Evolutionary conservation across 192 early-diverging fungal species (phyloP).

Genomic region (Coemansia sp.): DNA sequence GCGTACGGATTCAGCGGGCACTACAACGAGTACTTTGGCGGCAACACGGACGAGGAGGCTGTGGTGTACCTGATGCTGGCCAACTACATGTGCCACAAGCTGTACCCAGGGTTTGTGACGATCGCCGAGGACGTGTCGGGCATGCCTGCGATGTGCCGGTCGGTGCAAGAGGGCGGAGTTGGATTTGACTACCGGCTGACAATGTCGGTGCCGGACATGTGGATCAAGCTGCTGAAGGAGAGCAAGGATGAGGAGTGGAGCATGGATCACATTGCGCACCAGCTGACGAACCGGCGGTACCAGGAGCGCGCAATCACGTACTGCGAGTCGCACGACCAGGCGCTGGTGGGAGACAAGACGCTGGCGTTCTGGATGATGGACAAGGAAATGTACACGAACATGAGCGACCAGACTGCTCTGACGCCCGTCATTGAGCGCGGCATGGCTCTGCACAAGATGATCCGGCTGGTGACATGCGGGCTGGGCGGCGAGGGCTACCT

Average conservation of each 20-base stretch:
- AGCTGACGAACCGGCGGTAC: conserved; percentile 85
- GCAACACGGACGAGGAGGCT: conserved; percentile 75
- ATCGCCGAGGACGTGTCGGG: conserved; percentile 99
- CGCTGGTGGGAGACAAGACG: conserved; percentile 97
- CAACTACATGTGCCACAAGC: conserved; percentile 79
- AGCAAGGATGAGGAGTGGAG: conserved; percentile 89
- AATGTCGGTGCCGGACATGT: conserved; percentile 99
- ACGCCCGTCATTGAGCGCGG: conserved; percentile 96
- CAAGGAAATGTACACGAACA: conserved; percentile 97
- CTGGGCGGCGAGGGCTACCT: conserved; percentile 97
- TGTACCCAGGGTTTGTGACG: conserved; percentile 82
- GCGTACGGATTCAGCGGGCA: conserved; percentile 90
- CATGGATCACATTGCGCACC: conserved; percentile 83
- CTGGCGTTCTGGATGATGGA: conserved; percentile 99
- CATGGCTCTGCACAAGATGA: conserved; percentile 95
- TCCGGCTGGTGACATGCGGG: conserved; percentile 83
- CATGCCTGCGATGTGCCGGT: conserved; percentile 94
- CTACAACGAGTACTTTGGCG: conserved; percentile 94
- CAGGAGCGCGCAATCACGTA: conserved; percentile 96
- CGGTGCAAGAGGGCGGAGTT: conserved; percentile 81
- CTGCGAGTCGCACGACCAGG: conserved; percentile 97
- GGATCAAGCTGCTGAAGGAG: conserved; percentile 98
- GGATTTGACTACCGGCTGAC: conserved; percentile 97
- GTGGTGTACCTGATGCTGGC: conserved; percentile 91
- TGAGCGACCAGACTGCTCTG: conserved; percentile 77